Base-by-base conservation (phyloP, 495 filamentous ascomycete genomes). In the Podospora pseudopauciseta region DNA sequence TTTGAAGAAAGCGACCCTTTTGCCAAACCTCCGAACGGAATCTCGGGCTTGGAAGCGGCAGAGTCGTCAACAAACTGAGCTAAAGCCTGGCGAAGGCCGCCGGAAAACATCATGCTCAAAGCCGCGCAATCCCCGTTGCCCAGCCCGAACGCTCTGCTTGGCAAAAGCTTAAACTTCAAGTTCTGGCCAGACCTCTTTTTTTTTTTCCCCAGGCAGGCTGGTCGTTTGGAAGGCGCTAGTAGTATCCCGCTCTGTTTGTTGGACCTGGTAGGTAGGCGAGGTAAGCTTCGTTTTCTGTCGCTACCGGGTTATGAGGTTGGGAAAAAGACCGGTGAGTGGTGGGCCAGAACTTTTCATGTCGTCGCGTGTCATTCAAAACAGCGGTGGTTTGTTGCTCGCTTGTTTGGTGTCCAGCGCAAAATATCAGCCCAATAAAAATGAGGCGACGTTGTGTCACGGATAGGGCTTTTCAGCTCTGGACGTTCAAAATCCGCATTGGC, bases 101-200 rank as follows among this genome's bases (percentile, higher is more conserved):
- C 39, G 39, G 39, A 5, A 58, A 58, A 58, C 55, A 6, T 30
- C 60, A 62, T 32, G 20, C 18, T 26, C 23, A 26, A 18, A n/a
- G 7, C 18, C 60, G 5, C 23, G 0, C 23, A 16, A 16, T 49
- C 39, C 39, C 30, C 16, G 23, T 28, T 27, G 60, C 60, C 60
- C 23, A 62, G 60, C 6, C 60, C 60, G 30, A 62, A 59, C 56
- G 56, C 6, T 59, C n/a, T 49, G 39, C 39, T 49, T 58, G 60
- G 60, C 60, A 62, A 62, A 62, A 62, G 60, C 60, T 62, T 62
- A 62, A 62, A 18, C 39, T 49, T 3, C 13, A 13, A 16, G 39
- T 49, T 49, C 39, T 59, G 19, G 26, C 56, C 19, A 59, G 56
- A 20, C 56, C 30, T 32, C 30, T 5, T 32, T 4, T 7, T 59